Percentiles rank a stretch among this genome's conserved stretches.
Conservation (phyloP, 73 alveolate genomes). For the Uronychia binucleata region DNA sequence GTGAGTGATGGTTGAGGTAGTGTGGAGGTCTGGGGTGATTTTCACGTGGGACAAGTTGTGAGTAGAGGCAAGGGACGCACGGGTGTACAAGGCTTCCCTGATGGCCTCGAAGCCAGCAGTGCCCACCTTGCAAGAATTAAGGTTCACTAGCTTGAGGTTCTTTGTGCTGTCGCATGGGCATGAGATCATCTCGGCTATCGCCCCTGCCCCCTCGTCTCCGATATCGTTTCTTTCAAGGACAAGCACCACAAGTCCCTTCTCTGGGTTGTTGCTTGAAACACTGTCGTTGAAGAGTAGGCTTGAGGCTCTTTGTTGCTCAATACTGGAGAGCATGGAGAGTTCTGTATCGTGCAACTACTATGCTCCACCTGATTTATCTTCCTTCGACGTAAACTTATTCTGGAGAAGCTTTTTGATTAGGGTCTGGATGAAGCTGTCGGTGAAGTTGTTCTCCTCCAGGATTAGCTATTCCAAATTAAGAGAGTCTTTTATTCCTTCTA, state of each 20-base stretch:
- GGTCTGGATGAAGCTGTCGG: constrained; percentile 1
- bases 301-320: constrained; percentile 8
- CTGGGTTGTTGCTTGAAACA: not conserved
- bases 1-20: too few species aligned
- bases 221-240: constrained; percentile 23
- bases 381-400: not conserved
- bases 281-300: not conserved
- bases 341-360: not conserved
- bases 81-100: constrained; percentile 22
- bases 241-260: not conserved
- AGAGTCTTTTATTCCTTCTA: constrained; percentile 2
- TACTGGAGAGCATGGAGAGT: not conserved
- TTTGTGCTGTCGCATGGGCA: constrained; percentile 29
- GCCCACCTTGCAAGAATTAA: constrained; percentile 28
- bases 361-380: not conserved
- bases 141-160: not conserved
- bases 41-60: constrained; percentile 26
- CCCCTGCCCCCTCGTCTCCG: constrained; percentile 40
- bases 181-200: constrained; percentile 33
- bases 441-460: constrained; percentile 10
- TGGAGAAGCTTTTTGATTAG: constrained; percentile 1
- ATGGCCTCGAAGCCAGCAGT: constrained; percentile 20
- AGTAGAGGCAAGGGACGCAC: constrained; percentile 22
- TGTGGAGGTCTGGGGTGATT: constrained; percentile 18
- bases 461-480: constrained; percentile 17